Percentiles rank a stretch among this genome's conserved stretches.
These are phyloP conservation scores for Teratosphaeria pseudoeucalypti DNA, from an alignment of 2,329 filamentous ascomycete species.

Conservation along the genomic window DNA sequence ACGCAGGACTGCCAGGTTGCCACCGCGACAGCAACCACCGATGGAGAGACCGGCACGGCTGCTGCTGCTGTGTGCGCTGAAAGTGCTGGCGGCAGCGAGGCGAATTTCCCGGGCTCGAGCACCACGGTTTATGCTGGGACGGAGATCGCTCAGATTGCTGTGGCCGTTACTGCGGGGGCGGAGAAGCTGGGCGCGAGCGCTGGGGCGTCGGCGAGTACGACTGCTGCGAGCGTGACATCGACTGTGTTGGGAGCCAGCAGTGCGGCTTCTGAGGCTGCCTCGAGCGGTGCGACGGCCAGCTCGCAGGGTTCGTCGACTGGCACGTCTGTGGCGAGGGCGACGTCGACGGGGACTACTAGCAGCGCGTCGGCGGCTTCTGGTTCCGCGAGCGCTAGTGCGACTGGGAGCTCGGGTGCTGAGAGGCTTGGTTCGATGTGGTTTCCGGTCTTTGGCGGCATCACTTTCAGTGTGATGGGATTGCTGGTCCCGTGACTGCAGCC, in stretches of 20 bases:
- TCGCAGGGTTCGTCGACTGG: neutral
- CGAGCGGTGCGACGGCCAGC: neutral
- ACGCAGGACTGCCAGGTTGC: neutral
- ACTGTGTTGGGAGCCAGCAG: neutral
- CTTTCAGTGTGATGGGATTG: neutral
- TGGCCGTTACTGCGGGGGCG: neutral
- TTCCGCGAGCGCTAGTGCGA: neutral
- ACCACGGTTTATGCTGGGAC: neutral
- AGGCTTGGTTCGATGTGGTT: neutral
- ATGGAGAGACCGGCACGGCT: neutral
- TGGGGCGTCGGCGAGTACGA: neutral
- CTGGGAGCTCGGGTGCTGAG: neutral
- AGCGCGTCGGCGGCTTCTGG: neutral
- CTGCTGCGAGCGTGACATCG: neutral
- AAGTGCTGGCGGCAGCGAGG: neutral
- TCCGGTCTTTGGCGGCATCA: neutral
- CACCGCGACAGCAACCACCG: neutral
- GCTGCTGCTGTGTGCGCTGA: neutral
- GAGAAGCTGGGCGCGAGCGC: neutral
- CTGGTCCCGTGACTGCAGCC: neutral
- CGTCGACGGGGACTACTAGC: neutral
- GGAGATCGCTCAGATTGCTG: neutral
- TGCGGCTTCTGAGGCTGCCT: neutral
- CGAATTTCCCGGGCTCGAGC: neutral
- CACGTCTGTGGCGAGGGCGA: neutral